Percentiles rank a stretch among this genome's conserved stretches.
These are phyloP conservation scores for Mrakia blollopis DNA, from an alignment of 768 basidiomycete genomes.

Conservation along the genomic window DNA sequence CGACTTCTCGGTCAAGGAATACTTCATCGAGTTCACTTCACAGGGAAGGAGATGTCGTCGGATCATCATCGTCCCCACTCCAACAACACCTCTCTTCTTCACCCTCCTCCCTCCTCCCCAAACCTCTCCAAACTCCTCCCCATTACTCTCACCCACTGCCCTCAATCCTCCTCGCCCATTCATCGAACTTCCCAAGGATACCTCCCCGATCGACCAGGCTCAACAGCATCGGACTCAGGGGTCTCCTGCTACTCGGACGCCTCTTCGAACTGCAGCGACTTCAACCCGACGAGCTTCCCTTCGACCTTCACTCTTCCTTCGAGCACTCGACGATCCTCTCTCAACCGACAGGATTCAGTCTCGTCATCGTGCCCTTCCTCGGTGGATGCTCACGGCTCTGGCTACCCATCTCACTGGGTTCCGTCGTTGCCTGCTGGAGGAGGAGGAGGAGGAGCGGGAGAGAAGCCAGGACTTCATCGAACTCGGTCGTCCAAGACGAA, in stretches of 20 bases:
- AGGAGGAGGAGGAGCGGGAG: too few relatives aligned
- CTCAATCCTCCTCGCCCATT: neutral
- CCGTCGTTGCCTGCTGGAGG: neutral
- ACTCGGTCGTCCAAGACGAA: conserved; percentile 10
- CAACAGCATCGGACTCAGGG: conserved; percentile 25
- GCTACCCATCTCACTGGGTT: neutral
- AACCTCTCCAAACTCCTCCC: too few relatives aligned
- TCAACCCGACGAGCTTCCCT: neutral
- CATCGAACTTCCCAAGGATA: neutral
- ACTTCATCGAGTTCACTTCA: conserved; percentile 50
- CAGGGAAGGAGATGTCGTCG: conserved; percentile 39
- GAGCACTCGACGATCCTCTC: neutral
- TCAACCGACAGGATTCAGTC: neutral
- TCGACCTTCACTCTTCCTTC: neutral
- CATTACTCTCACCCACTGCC: neutral
- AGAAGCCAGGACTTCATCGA: too few relatives aligned
- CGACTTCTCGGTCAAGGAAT: conserved; percentile 65
- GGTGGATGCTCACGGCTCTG: conserved; percentile 1
- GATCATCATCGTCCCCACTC: neutral
- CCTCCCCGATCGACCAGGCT: conserved; percentile 18
- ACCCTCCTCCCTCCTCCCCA: neutral
- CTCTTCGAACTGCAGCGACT: neutral
- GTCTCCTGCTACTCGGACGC: conserved; percentile 8
- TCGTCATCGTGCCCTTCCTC: neutral
- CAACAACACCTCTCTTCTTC: neutral